Evolutionary conservation across 2,329 filamentous ascomycete species (phyloP).

Genomic region (Spiromastix sp.): DNA sequence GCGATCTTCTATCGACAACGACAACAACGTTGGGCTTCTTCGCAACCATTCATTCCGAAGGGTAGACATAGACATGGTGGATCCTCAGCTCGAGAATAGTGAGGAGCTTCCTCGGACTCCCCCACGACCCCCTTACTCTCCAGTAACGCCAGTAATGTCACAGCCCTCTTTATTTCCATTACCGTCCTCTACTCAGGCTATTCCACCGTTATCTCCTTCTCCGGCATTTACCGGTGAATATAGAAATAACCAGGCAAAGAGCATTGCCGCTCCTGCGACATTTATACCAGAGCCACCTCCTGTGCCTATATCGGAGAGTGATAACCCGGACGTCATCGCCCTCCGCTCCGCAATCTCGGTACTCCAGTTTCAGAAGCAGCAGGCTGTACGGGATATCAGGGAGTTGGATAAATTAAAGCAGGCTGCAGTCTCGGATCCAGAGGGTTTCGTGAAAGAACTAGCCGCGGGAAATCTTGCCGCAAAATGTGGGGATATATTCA

Average conservation of each 20-base stretch:
- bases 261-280: not conserved
- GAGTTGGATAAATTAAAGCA: slow-evolving; percentile 59
- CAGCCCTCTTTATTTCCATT: slow-evolving; percentile 13
- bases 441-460: slow-evolving; percentile 61
- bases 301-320: slow-evolving; percentile 36
- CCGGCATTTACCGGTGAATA: not conserved
- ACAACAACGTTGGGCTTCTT: no score
- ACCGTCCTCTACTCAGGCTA: slow-evolving; percentile 4
- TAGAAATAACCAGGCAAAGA: not conserved
- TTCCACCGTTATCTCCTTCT: not conserved
- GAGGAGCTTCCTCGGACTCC: slow-evolving; percentile 27
- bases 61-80: no score
- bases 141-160: slow-evolving; percentile 35
- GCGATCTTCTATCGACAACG: no score
- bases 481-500: slow-evolving; percentile 23
- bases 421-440: slow-evolving; percentile 59
- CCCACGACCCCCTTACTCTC: slow-evolving; percentile 36
- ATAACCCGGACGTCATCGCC: slow-evolving; percentile 79
- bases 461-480: slow-evolving; percentile 48
- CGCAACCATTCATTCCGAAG: no score
- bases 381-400: slow-evolving; percentile 65
- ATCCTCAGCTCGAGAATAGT: no score
- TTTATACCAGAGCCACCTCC: slow-evolving; percentile 29
- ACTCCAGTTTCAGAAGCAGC: slow-evolving; percentile 73
- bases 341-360: slow-evolving; percentile 76